phyloP scores from a whole-genome alignment of 164 flowering plant species.

The Hamamelis virginiana region DNA sequence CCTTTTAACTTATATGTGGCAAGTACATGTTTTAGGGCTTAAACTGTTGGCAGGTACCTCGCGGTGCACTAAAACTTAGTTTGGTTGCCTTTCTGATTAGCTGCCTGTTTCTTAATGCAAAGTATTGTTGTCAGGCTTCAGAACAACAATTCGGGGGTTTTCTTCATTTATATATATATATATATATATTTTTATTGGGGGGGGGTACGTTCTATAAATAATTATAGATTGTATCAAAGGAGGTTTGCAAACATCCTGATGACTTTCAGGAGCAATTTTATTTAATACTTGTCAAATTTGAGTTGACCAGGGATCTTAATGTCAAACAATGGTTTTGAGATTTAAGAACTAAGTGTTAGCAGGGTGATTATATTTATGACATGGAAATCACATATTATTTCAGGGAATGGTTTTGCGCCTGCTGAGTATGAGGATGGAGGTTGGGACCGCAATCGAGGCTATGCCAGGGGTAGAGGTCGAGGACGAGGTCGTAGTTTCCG shows the following conservation, averaged over 20 bases:
- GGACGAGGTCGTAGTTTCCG: slow-evolving; percentile 68
- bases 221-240: background rate
- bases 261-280: background rate
- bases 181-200: no score
- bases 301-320: no score
- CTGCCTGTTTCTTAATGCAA: no score
- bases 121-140: no score
- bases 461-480: slow-evolving; percentile 61
- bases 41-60: no score
- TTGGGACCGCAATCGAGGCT: slow-evolving; percentile 58
- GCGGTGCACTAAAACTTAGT: no score
- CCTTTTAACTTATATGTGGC: background rate
- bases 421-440: slow-evolving; percentile 79
- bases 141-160: no score
- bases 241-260: background rate
- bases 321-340: background rate
- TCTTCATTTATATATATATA: no score
- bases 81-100: no score
- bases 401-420: slow-evolving; percentile 64
- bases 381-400: slow-evolving; percentile 3
- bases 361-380: background rate
- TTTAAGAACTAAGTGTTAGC: background rate
- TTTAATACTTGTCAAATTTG: no score
- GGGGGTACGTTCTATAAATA: no score
- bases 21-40: no score